Conservation (phyloP, 2,329 filamentous ascomycete species). For the Neurospora sp. region DNA sequence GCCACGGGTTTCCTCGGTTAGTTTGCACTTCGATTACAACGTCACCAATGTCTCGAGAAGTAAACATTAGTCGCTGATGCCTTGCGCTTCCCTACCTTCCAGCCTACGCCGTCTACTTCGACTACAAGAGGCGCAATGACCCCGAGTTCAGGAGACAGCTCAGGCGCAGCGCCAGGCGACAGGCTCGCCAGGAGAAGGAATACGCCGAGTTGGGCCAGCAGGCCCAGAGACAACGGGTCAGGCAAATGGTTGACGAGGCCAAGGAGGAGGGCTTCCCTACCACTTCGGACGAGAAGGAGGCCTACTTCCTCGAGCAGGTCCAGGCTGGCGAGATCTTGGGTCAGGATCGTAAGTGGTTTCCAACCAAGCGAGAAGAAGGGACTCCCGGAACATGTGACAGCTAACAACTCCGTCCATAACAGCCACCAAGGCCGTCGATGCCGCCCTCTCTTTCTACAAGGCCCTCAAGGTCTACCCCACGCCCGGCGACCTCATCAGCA, state of each 20-base stretch:
- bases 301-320: slow-evolving; percentile 94
- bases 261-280: slow-evolving; percentile 86
- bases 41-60: background rate
- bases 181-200: slow-evolving; percentile 63
- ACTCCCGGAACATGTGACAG: slow-evolving; percentile 1
- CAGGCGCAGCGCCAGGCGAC: slow-evolving; percentile 66
- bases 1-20: slow-evolving; percentile 52
- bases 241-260: slow-evolving; percentile 65
- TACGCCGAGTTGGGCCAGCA: slow-evolving; percentile 55
- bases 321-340: slow-evolving; percentile 78
- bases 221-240: slow-evolving; percentile 65
- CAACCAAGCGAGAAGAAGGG: background rate
- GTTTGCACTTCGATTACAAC: slow-evolving; percentile 13
- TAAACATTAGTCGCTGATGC: slow-evolving; percentile 2
- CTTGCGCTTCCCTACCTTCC: slow-evolving; percentile 4
- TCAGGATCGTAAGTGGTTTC: slow-evolving; percentile 58
- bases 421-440: slow-evolving; percentile 66
- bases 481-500: slow-evolving; percentile 82
- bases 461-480: slow-evolving; percentile 97
- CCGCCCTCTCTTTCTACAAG: slow-evolving; percentile 94
- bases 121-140: slow-evolving; percentile 54
- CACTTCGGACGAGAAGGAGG: slow-evolving; percentile 86
- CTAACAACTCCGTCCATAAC: slow-evolving; percentile 10
- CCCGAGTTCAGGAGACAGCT: slow-evolving; percentile 57
- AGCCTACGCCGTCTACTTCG: slow-evolving; percentile 62